Evolutionary conservation across 495 filamentous ascomycete species (phyloP), one percentile per base, ranked within the genome.

Genomic region (Bathelium albidoporum): DNA sequence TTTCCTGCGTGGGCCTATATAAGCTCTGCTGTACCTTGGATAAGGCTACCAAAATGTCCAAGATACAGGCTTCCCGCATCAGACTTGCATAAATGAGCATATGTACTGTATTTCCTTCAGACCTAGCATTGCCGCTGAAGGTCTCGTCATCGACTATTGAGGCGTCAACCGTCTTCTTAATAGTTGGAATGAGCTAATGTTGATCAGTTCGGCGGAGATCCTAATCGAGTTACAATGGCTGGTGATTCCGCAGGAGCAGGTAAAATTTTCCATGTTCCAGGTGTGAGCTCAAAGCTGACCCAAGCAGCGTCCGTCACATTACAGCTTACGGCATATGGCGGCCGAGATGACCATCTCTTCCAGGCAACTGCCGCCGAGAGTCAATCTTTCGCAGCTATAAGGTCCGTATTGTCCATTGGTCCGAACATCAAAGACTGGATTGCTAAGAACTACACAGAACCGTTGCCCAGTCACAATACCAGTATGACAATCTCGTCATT

Each of bases 201-300:
- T 26, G 14, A 9, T 7, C 62, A 87, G 77, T 91, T 92, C 64
- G 89, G 88, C 29, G 88, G 89, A 34, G 82, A 92, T 66, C 87
- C 88, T 1, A 66, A 80, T 14, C 87, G 88, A 65, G 83, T 91
- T 26, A 83, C 87, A 26, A 82, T 91, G 34, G 83, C 85, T 64
- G 87, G 89, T 59, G 83, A 81, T n/a, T 88, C 85, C 31, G 89
- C 88, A 7, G 89, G 89, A 16, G 49, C 49, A 28, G 49, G 49
- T 55, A 20, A n/a, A n/a, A n/a, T n/a, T n/a, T n/a, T n/a, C n/a
- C n/a, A n/a, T n/a, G n/a, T n/a, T n/a, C n/a, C n/a, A n/a, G n/a
- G n/a, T n/a, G n/a, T n/a, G n/a, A 55, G 49, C 24, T 11, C 12
- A 55, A 11, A 0, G 16, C 29, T 20, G 14, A 20, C 49, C 5